phyloP scores from a whole-genome alignment of 2,329 filamentous ascomycete genomes.

The Fusarium sacchari region DNA sequence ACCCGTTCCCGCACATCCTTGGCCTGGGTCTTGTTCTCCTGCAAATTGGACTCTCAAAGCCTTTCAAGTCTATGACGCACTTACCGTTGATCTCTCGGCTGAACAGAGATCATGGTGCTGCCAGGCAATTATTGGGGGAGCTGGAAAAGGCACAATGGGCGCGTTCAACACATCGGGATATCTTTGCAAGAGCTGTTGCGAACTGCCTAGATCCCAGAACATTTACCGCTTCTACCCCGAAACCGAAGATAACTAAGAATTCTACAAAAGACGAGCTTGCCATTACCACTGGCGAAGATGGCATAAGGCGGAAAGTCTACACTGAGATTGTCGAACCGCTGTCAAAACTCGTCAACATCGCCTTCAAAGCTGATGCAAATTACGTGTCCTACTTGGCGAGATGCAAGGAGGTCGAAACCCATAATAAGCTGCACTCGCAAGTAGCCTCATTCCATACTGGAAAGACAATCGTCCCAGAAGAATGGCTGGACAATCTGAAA shows the following conservation, averaged over 20 bases:
- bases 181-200: not conserved
- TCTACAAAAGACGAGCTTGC: fast-evolving
- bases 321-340: not conserved
- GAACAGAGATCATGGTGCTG: not conserved
- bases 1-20: not conserved
- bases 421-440: fast-evolving
- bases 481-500: not conserved
- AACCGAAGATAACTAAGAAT: fast-evolving
- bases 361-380: not conserved
- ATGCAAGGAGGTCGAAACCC: not conserved
- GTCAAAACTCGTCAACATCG: fast-evolving
- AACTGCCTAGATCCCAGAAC: not conserved
- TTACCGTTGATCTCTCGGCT: fast-evolving
- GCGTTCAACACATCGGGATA: not conserved
- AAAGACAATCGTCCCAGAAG: not conserved
- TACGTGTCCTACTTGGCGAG: not conserved
- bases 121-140: fast-evolving
- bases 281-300: fast-evolving
- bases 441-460: fast-evolving
- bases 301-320: fast-evolving
- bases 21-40: not conserved
- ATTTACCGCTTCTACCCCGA: fast-evolving
- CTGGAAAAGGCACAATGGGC: not conserved
- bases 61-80: not conserved
- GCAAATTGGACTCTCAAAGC: not conserved